phyloP scores from a whole-genome alignment of 805 yeast genomes.

The Yamadazyma olivae region DNA sequence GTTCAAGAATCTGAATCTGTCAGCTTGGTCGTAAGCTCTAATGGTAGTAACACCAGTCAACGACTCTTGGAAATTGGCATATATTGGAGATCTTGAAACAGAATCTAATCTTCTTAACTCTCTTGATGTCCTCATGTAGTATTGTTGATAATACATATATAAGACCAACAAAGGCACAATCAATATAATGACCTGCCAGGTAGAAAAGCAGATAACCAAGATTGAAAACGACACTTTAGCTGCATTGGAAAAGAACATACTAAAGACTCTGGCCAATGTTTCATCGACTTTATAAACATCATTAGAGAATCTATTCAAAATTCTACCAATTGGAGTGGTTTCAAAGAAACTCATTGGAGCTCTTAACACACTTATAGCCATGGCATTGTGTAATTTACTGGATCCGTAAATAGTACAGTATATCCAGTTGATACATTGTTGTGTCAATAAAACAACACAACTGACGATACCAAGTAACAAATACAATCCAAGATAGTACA shows the following conservation, averaged over 20 bases:
- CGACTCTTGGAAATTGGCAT: slow-evolving; percentile 82
- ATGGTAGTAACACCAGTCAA: slow-evolving; percentile 72
- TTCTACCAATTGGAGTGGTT: slow-evolving; percentile 92
- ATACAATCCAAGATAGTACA: slow-evolving; percentile 71
- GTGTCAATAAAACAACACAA: slow-evolving; percentile 58
- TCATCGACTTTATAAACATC: slow-evolving; percentile 91
- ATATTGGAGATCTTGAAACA: slow-evolving; percentile 74
- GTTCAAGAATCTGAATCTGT: slow-evolving; percentile 62
- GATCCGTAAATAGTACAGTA: slow-evolving; percentile 85
- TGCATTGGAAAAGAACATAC: slow-evolving; percentile 61
- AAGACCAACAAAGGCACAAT: slow-evolving; percentile 66
- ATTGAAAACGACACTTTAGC: slow-evolving; percentile 72
- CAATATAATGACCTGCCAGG: slow-evolving; percentile 80
- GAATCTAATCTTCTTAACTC: slow-evolving; percentile 82
- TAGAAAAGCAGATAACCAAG: slow-evolving; percentile 74
- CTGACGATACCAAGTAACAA: slow-evolving; percentile 69
- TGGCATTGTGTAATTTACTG: slow-evolving; percentile 63
- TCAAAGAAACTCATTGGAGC: slow-evolving; percentile 97
- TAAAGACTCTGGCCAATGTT: slow-evolving; percentile 63
- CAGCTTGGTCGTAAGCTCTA: slow-evolving; percentile 67
- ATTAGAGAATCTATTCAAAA: slow-evolving; percentile 85
- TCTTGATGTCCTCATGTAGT: slow-evolving; percentile 72
- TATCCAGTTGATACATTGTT: slow-evolving; percentile 71
- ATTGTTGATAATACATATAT: slow-evolving; percentile 72
- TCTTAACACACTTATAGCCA: slow-evolving; percentile 70